phyloP scores from a whole-genome alignment of 352 stramenopile species.

The Globisporangium okanoganense region DNA sequence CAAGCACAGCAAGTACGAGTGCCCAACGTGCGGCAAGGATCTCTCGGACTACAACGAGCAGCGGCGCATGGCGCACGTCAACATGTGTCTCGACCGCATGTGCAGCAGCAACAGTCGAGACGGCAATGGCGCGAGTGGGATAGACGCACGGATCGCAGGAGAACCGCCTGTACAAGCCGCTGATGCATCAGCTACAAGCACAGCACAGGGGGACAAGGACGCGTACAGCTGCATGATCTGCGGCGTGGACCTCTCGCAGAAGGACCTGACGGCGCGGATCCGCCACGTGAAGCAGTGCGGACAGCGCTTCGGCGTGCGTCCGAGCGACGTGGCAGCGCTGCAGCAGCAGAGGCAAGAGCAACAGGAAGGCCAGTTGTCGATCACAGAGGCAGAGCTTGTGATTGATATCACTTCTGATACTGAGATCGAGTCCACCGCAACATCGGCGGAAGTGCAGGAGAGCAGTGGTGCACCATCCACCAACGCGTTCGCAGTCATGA shows the following conservation, averaged over 20 bases:
- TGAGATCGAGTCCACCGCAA: conserved; percentile 7
- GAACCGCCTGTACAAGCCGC: background rate
- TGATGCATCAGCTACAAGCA: background rate
- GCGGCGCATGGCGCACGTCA: conserved; percentile 60
- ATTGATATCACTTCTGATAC: background rate
- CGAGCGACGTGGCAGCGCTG: conserved; percentile 39
- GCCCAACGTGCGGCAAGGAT: conserved; percentile 49
- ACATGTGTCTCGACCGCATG: conserved; percentile 52
- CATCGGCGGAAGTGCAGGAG: background rate
- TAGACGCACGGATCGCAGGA: background rate
- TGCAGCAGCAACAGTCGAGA: conserved; percentile 6
- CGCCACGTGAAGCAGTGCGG: conserved; percentile 80
- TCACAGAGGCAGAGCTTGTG: background rate
- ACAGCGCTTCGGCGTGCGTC: conserved; percentile 57
- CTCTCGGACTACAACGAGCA: conserved; percentile 69
- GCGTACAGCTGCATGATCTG: conserved; percentile 70
- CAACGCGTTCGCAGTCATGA: conserved; percentile 62
- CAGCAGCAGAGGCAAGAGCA: conserved; percentile 4
- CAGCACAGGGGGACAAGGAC: background rate
- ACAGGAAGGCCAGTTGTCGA: conserved; percentile 3
- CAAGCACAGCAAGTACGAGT: conserved; percentile 33
- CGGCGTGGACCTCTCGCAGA: conserved; percentile 37
- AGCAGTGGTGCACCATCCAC: background rate
- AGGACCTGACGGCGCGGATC: conserved; percentile 42
- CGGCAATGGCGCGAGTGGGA: conserved; percentile 9